Conservation (phyloP, 1,284 basidiomycete species). For the Leccinum fallax region DNA sequence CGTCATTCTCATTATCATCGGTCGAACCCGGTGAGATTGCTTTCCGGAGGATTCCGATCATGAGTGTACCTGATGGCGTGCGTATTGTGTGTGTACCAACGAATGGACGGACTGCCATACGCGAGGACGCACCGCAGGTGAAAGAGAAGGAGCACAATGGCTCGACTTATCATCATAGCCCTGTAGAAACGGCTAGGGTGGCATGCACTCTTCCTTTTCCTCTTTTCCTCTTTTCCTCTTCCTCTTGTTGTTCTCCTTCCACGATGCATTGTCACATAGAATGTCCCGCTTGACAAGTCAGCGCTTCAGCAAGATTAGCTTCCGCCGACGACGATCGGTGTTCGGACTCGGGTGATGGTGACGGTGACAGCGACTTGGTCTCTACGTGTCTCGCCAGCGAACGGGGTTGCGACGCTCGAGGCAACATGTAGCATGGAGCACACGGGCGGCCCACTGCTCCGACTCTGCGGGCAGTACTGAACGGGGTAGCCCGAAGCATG, state of each 20-base stretch:
- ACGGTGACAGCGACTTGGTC: no score
- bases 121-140: not conserved
- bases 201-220: not conserved
- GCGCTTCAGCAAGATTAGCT: not conserved
- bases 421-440: not conserved
- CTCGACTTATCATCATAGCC: not conserved
- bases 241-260: no score
- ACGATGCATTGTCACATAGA: not conserved
- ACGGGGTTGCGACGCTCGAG: not conserved
- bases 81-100: not conserved
- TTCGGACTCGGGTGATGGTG: not conserved
- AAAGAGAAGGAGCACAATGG: not conserved
- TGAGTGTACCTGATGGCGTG: not conserved
- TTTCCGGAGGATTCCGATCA: constrained; percentile 7
- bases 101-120: not conserved
- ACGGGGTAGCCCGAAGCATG: not conserved
- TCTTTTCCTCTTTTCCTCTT: no score
- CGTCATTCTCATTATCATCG: not conserved
- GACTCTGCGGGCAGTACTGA: not conserved
- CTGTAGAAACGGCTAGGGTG: no score
- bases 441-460: not conserved
- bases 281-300: not conserved
- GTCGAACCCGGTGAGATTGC: not conserved
- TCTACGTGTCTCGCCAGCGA: not conserved
- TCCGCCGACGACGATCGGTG: no score